Evolutionary conservation across 2,329 filamentous ascomycete species (phyloP), one percentile per base, ranked within the genome.

Genomic region (Arthrobotrys sphaeroides): DNA sequence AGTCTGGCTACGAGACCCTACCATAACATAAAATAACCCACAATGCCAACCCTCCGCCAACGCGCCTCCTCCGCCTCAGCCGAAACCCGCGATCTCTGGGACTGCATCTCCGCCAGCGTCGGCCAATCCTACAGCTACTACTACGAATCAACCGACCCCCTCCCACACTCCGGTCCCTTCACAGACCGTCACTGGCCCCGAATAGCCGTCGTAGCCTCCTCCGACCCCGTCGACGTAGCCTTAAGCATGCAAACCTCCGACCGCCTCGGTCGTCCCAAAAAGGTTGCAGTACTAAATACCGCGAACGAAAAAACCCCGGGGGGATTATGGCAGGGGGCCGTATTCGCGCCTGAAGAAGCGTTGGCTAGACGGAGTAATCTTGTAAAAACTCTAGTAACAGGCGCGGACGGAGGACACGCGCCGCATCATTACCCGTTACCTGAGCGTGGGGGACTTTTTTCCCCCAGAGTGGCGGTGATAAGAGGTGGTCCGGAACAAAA

Each of bases 291-390:
- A 72, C 87, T 92, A 77, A 92, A 90, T 78, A 87, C 89, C 66
- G 91, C 91, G 53, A 92, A 93, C 82, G 91, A 93, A 81, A 91
- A 90, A 80, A 86, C 90, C 38, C 86, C 91, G 0, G 91, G 91
- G 7, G 91, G 91, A n/a, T 90, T 93, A 80, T 94, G 91, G 91
- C 90, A 93, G 79, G 90, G 84, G 36, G 87, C 86, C 7, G 83
- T 87, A 10, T 85, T 87, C 78, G 88, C 88, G 31, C 89, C 88
- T 61, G 89, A 91, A 83, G 91, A 93, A 82, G 90, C 90, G 78
- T 86, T 94, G 38, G 91, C 90, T 80, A 86, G 91, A 74, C 86
- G 91, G 78, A 92, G 90, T 83, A 93, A 90, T 77, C 86, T 94
- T 33, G 90, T 90, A 4, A 88, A 90, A 16, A 88, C 89, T 2